Evolutionary conservation across 495 filamentous ascomycete species (phyloP).

Genomic region (Penicillium antarcticum): DNA sequence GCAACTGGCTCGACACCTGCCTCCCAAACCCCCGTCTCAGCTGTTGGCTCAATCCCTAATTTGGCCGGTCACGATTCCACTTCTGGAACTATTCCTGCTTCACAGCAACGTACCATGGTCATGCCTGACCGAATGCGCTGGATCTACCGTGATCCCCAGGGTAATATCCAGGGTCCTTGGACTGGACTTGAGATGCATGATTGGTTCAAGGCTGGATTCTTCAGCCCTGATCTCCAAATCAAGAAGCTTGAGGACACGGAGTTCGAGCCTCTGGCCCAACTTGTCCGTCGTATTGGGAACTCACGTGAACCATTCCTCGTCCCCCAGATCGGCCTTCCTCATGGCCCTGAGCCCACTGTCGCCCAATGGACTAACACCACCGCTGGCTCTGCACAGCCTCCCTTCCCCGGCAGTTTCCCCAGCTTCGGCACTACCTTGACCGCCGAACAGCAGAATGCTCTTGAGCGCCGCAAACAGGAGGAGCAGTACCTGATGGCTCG

Average conservation of each 20-base stretch:
- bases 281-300: slow-evolving; percentile 95
- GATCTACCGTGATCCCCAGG: slow-evolving; percentile 95
- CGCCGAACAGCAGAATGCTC: slow-evolving; percentile 94
- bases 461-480: slow-evolving; percentile 95
- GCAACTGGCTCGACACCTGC: slow-evolving; percentile 32
- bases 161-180: slow-evolving; percentile 88
- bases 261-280: slow-evolving; percentile 92
- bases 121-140: slow-evolving; percentile 99
- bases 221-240: slow-evolving; percentile 88
- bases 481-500: slow-evolving; percentile 95
- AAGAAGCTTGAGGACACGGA: slow-evolving; percentile 90
- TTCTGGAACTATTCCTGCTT: slow-evolving; percentile 56
- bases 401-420: slow-evolving; percentile 92
- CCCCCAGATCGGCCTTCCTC: slow-evolving; percentile 90
- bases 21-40: slow-evolving; percentile 41
- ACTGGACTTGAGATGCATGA: slow-evolving; percentile 98
- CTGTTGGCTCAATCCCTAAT: slow-evolving; percentile 40
- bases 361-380: slow-evolving; percentile 38
- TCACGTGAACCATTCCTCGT: slow-evolving; percentile 96
- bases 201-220: slow-evolving; percentile 99
- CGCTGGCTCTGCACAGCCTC: slow-evolving; percentile 73
- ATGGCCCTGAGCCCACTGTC: slow-evolving; percentile 60
- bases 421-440: slow-evolving; percentile 97
- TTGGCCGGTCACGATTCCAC: slow-evolving; percentile 29
- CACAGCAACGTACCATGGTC: slow-evolving; percentile 88